These are phyloP conservation scores for Boletus speciosus DNA, from an alignment of 768 basidiomycete species.

Conservation along the genomic window DNA sequence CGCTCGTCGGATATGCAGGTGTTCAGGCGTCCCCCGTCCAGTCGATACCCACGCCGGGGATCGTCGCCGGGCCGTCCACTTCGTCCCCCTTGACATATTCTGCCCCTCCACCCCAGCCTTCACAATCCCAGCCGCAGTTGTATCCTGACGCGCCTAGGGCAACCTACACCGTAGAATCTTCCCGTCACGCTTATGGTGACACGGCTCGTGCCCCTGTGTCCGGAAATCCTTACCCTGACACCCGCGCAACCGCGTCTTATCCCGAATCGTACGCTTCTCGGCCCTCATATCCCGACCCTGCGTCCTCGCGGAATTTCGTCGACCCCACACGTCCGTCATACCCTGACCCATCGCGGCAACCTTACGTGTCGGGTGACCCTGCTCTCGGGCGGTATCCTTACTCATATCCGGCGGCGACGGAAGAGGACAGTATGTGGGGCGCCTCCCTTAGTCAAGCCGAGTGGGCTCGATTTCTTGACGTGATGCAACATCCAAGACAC, in stretches of 20 bases:
- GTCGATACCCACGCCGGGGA: slow-evolving; percentile 18
- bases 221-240: slow-evolving; percentile 31
- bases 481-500: slow-evolving; percentile 48
- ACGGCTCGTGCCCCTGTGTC: slow-evolving; percentile 16
- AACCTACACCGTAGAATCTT: slow-evolving; percentile 16
- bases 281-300: slow-evolving; percentile 23
- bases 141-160: slow-evolving; percentile 25
- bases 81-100: slow-evolving; percentile 26
- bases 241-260: slow-evolving; percentile 20
- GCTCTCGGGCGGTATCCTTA: slow-evolving; percentile 24
- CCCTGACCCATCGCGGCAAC: slow-evolving; percentile 26
- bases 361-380: slow-evolving; percentile 25
- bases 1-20: slow-evolving; percentile 25
- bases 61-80: slow-evolving; percentile 18
- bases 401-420: slow-evolving; percentile 45
- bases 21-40: slow-evolving; percentile 23
- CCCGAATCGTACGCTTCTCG: slow-evolving; percentile 25
- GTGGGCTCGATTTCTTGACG: slow-evolving; percentile 66
- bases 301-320: slow-evolving; percentile 24
- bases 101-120: slow-evolving; percentile 16
- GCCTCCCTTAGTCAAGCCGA: slow-evolving; percentile 73
- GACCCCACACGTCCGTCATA: slow-evolving; percentile 23
- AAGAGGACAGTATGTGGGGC: slow-evolving; percentile 71
- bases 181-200: slow-evolving; percentile 25
- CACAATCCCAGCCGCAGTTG: slow-evolving; percentile 24